Base-by-base conservation (phyloP, 306 rosid genomes). In the Crotalaria pallida region DNA sequence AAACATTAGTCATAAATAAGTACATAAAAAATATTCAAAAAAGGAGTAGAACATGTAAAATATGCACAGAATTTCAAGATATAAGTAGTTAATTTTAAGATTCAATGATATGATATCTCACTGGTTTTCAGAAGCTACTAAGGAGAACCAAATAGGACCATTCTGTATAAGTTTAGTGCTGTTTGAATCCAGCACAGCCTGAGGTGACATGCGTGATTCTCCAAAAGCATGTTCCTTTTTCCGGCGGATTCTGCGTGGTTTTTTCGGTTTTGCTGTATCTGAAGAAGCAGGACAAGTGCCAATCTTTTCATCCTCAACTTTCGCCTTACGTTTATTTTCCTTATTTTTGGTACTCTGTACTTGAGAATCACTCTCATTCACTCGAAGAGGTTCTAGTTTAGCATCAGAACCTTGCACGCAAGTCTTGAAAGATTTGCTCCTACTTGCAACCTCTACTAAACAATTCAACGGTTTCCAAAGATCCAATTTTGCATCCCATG, bases 401-500 rank as follows among this genome's bases (percentile, higher is more conserved):
- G 86, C 76, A 60, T 84, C 89, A 58, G 77, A 73, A 6, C 84
- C 91, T 74, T 87, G 94, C 24, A 76, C 65, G 79, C 73, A 85
- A 60, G 97, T 77, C 83, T 88, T 94, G 75, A 78, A 83, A 78
- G 90, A 81, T 77, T 91, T 94, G 71, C 88, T 91, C 84, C 97
- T 82, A 74, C 92, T 85, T 61, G 99, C 97, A 18, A 84, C 92
- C 81, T 94, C 99, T 41, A 91, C 99, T 74, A 94, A 82, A 76
- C 69, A 91, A 76, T 88, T 94, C 72, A 94, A 79, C 8, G 99
- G 97, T 79, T 88, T 88, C 99, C 99, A 91, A 53, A 90, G 91
- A 79, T 91, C 99, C 80, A 72, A 36, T 77, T 91, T 91, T 65
- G 92, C 85, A 43, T 85, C 91, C 80, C 82, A 67, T 34, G 77